phyloP scores from a whole-genome alignment of 495 filamentous ascomycete species.

The Entonaema liquescens region DNA sequence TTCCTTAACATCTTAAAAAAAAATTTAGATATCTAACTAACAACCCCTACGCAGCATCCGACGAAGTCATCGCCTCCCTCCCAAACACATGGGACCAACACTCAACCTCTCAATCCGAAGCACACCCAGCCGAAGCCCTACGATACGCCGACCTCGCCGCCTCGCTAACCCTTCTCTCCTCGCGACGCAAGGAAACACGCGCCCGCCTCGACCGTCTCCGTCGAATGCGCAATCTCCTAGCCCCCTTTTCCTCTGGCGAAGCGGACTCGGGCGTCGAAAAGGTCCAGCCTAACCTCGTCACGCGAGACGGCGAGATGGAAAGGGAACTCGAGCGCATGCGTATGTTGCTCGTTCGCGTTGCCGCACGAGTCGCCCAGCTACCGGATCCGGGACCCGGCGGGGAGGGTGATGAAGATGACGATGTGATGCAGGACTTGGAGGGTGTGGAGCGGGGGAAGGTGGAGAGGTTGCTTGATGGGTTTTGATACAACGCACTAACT shows the following conservation, averaged over 20 bases:
- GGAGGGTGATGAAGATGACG: background rate
- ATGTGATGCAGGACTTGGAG: conserved; percentile 47
- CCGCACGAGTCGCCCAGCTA: conserved; percentile 62
- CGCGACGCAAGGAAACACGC: conserved; percentile 60
- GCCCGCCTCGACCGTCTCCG: conserved; percentile 66
- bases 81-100: conserved; percentile 52
- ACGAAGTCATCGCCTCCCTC: conserved; percentile 53
- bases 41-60: conserved; percentile 46
- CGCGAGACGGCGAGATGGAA: conserved; percentile 75
- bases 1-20: background rate
- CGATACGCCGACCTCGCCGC: conserved; percentile 65
- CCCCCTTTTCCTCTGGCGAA: conserved; percentile 57
- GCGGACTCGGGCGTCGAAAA: conserved; percentile 39
- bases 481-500: conserved; percentile 29
- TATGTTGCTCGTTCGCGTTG: conserved; percentile 75
- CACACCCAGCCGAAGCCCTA: conserved; percentile 47
- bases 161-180: conserved; percentile 60
- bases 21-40: background rate
- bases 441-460: conserved; percentile 53
- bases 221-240: conserved; percentile 65
- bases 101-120: conserved; percentile 41
- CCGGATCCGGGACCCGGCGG: conserved; percentile 34
- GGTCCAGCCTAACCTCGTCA: conserved; percentile 82
- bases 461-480: conserved; percentile 49
- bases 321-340: conserved; percentile 79